Evolutionary conservation across 2,329 filamentous ascomycete species (phyloP).

Genomic region (Elsinoe fawcettii): DNA sequence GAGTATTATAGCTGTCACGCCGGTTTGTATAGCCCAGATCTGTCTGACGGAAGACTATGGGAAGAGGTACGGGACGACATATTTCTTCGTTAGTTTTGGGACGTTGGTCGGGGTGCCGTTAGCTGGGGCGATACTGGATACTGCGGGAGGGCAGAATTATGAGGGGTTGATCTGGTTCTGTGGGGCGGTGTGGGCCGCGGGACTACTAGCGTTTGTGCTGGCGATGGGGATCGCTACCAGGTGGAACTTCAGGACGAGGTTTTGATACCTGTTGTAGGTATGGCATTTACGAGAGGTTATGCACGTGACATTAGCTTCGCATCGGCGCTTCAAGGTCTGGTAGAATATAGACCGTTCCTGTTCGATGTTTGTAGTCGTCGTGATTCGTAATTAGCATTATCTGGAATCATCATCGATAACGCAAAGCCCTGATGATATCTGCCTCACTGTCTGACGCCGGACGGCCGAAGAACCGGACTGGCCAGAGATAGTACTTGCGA

Average conservation of each 20-base stretch:
- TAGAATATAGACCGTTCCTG: not conserved
- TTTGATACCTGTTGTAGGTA: not conserved
- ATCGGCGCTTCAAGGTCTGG: not conserved
- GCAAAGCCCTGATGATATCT: too few relatives aligned
- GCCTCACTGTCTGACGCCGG: too few relatives aligned
- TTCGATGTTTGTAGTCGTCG: not conserved
- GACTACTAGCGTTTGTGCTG: slow-evolving; percentile 32
- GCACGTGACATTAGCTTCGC: not conserved
- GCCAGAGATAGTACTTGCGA: too few relatives aligned
- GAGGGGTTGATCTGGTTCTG: slow-evolving; percentile 41
- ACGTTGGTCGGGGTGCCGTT: slow-evolving; percentile 43
- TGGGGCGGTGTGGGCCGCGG: slow-evolving; percentile 35
- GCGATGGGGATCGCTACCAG: slow-evolving; percentile 36
- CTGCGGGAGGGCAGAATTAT: slow-evolving; percentile 34
- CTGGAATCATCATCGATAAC: too few relatives aligned
- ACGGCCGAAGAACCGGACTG: too few relatives aligned
- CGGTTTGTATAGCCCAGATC: slow-evolving; percentile 74
- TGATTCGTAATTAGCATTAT: not conserved
- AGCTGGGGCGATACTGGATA: slow-evolving; percentile 34
- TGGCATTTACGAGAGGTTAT: not conserved
- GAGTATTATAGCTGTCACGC: slow-evolving; percentile 70
- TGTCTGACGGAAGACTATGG: slow-evolving; percentile 78
- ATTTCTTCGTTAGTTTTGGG: slow-evolving; percentile 74
- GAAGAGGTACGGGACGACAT: slow-evolving; percentile 72
- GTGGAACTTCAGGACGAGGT: slow-evolving; percentile 29